Evolutionary conservation across 805 yeast genomes (phyloP), one percentile per base, ranked within the genome.

Genomic region (Naumovozyma dairenensis): DNA sequence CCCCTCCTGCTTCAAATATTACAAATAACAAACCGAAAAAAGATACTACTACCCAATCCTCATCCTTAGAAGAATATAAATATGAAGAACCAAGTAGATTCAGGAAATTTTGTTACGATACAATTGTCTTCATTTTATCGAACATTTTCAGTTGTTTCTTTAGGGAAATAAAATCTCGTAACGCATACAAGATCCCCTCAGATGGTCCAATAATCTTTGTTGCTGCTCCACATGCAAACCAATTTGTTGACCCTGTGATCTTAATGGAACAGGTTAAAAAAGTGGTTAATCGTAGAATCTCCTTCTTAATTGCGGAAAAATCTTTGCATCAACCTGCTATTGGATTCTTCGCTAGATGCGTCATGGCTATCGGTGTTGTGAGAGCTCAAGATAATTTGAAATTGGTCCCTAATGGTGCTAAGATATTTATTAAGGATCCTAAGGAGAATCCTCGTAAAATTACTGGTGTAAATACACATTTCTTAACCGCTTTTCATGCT

Each of bases 161-260:
- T 61, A 63, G 97, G 38, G 96, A 87, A 52, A 85, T 89, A 42
- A 69, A 84, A 34, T 76, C 92, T 3, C 69, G 97, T 39, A 96
- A 96, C 1, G 85, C 94, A 1, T 84, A 74, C 60, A 71, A 71
- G 30, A 68, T 74, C 32, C 80, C 81, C 10, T 65, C 69, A 20
- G 57, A 69, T 7, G 96, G 96, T 0, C 89, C 97, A 0, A 78
- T 86, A 6, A 80, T 89, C 35, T 79, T 92, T 42, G 97, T 92
- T 22, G 93, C 92, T 8, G 98, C 96, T 2, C 97, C 97, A 2
- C 98, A 89, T 62, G 94, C 95, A n/a, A 84, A 84, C 52, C 94
- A 84, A 49, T 82, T 81, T 42, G 75, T 81, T 22, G 83, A 76
- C 44, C 89, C 92, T 2, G 73, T 87, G 31, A 70, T 92, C 33